A percentile compares a stretch with the other conserved stretches of the same genome.
Conservation (phyloP, 2,329 filamentous ascomycete genomes). For the Beauveria varroae region DNA sequence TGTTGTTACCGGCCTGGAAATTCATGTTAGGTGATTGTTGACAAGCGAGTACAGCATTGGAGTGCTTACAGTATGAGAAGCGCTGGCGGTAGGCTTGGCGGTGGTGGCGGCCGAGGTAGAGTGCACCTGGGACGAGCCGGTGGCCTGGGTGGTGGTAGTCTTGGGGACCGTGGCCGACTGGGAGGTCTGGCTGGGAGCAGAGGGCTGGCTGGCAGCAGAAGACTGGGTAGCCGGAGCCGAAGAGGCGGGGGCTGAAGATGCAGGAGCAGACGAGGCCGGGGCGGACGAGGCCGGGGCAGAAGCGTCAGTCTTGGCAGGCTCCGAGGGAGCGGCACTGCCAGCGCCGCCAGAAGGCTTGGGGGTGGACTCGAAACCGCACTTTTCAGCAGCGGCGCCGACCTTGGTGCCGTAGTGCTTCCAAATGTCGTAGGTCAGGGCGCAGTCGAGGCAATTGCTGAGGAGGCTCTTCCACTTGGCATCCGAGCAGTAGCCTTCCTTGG, state of each 20-base stretch:
- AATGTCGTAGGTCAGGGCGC: slow-evolving; percentile 34
- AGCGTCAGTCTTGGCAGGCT: slow-evolving; percentile 5
- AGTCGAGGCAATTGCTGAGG: slow-evolving; percentile 37
- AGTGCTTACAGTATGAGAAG: slow-evolving; percentile 7
- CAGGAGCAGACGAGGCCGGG: slow-evolving; percentile 13
- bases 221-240: neutral
- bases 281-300: slow-evolving; percentile 15
- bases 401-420: slow-evolving; percentile 35
- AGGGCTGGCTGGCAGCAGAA: neutral
- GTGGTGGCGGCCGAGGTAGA: slow-evolving; percentile 9
- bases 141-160: neutral
- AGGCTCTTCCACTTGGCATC: slow-evolving; percentile 31
- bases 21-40: neutral
- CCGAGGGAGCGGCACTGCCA: neutral
- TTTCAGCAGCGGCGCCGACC: slow-evolving; percentile 29
- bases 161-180: neutral
- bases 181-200: neutral
- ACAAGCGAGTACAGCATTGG: neutral
- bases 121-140: slow-evolving; percentile 2
- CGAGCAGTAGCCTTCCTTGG: slow-evolving; percentile 23
- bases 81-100: neutral
- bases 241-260: neutral
- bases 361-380: slow-evolving; percentile 24
- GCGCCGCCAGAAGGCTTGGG: slow-evolving; percentile 15
- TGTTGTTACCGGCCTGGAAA: neutral